Conservation (phyloP, 2,329 filamentous ascomycete species). For the Botryosphaeria dothidea region DNA sequence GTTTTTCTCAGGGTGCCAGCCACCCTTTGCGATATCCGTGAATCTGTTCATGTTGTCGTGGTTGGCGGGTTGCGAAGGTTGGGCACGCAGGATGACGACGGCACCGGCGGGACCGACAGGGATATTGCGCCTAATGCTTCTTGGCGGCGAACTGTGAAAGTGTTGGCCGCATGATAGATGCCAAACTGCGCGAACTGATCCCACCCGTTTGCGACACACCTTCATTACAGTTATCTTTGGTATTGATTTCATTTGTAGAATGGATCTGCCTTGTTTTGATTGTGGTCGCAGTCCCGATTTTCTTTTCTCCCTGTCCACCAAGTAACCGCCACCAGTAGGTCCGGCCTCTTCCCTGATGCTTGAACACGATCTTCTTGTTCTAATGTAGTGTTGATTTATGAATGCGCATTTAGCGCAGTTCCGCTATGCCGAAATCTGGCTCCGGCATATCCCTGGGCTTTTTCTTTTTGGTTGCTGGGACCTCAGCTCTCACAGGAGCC, state of each 20-base stretch:
- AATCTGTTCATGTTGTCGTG: constrained; percentile 33
- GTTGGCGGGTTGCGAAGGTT: not conserved
- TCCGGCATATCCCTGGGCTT: constrained; percentile 15
- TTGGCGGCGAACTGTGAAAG: not conserved
- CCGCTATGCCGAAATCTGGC: constrained; percentile 13
- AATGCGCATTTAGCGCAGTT: not conserved
- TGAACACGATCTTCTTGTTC: not conserved
- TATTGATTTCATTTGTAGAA: no score
- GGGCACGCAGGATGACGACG: constrained; percentile 10
- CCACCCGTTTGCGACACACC: no score
- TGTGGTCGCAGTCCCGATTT: no score
- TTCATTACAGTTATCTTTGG: no score
- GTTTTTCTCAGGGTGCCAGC: constrained; percentile 49
- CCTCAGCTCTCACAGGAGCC: constrained; percentile 18
- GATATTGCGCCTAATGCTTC: not conserved
- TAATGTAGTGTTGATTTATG: not conserved
- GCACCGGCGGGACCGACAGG: constrained; percentile 1
- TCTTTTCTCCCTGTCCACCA: no score
- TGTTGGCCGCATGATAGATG: constrained; percentile 1
- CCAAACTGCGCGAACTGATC: no score
- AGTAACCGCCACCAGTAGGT: no score
- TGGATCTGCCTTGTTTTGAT: no score
- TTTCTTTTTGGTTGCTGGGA: constrained; percentile 18
- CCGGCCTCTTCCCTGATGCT: not conserved
- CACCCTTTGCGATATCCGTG: constrained; percentile 46